Conservation (phyloP, 768 basidiomycete species). For the Xerocomellus dryophilus region DNA sequence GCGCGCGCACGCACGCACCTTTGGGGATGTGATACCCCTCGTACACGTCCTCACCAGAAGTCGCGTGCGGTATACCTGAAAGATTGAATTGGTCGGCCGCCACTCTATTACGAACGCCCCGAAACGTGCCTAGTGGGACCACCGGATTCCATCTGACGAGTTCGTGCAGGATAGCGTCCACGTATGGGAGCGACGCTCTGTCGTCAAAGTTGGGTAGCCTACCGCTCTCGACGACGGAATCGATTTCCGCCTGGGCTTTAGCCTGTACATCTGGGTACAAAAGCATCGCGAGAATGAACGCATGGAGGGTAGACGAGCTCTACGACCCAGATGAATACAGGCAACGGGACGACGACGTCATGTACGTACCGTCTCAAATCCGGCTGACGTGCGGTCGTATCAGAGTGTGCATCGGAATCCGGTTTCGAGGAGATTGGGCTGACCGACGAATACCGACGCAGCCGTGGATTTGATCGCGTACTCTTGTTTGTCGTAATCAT, state of each 20-base stretch:
- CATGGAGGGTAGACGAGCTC: constrained; percentile 25
- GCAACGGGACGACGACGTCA: neutral
- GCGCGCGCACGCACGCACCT: constrained; percentile 14
- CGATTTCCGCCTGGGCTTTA: constrained; percentile 27
- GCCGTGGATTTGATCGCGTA: constrained; percentile 27
- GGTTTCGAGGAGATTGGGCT: neutral
- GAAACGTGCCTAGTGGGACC: constrained; percentile 20
- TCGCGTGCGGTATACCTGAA: constrained; percentile 26
- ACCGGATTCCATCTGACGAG: constrained; percentile 27
- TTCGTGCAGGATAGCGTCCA: constrained; percentile 42
- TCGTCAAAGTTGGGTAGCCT: constrained; percentile 29
- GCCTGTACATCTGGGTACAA: constrained; percentile 27
- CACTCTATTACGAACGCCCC: neutral
- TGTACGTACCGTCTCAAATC: constrained; percentile 24
- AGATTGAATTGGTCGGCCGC: no score
- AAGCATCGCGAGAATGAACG: constrained; percentile 30
- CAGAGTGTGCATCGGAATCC: neutral
- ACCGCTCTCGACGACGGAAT: constrained; percentile 21
- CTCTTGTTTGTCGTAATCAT: constrained; percentile 17
- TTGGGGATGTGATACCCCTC: constrained; percentile 42
- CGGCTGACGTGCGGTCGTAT: constrained; percentile 9
- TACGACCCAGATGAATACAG: neutral
- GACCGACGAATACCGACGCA: constrained; percentile 26
- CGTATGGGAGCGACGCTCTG: constrained; percentile 36
- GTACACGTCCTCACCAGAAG: constrained; percentile 24